phyloP scores from a whole-genome alignment of 2,329 filamentous ascomycete species.

The Furcasterigmium furcatum region DNA sequence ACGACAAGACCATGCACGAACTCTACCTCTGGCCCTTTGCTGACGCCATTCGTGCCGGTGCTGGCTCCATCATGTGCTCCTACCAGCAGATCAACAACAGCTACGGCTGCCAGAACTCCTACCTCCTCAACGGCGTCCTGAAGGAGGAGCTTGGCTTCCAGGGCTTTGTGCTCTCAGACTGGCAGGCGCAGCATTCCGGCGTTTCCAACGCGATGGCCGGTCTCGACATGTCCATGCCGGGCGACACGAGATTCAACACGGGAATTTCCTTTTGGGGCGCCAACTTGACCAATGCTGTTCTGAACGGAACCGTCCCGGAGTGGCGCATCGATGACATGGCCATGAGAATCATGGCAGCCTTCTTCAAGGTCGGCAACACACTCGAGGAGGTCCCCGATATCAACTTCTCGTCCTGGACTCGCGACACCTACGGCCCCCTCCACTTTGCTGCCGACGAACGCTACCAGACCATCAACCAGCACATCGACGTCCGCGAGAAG shows the following conservation, averaged over 20 bases:
- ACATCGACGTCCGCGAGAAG: constrained; percentile 77
- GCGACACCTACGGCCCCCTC: constrained; percentile 68
- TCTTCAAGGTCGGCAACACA: constrained; percentile 62
- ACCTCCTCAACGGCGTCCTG: constrained; percentile 69
- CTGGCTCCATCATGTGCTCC: constrained; percentile 62
- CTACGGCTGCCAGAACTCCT: constrained; percentile 76
- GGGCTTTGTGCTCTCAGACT: constrained; percentile 79
- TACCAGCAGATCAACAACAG: constrained; percentile 81
- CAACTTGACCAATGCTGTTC: constrained; percentile 81
- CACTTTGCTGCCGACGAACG: constrained; percentile 61
- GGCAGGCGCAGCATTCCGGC: constrained; percentile 71
- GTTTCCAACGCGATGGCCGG: constrained; percentile 66
- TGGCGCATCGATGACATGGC: constrained; percentile 92
- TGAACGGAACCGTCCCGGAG: constrained; percentile 85
- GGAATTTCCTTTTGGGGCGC: constrained; percentile 76
- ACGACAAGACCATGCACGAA: constrained; percentile 73
- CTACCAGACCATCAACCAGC: constrained; percentile 69
- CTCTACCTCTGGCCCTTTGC: constrained; percentile 77
- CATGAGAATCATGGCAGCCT: constrained; percentile 73
- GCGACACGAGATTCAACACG: constrained; percentile 74
- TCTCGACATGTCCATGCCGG: constrained; percentile 86
- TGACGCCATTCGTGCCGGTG: constrained; percentile 66
- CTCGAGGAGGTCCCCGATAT: constrained; percentile 47
- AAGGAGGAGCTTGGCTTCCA: constrained; percentile 81
- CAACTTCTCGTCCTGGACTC: constrained; percentile 89